Percentiles rank a stretch among this genome's conserved stretches.
Evolutionary conservation across 1,284 basidiomycete genomes (phyloP).

Genomic region (Ustilago tritici): DNA sequence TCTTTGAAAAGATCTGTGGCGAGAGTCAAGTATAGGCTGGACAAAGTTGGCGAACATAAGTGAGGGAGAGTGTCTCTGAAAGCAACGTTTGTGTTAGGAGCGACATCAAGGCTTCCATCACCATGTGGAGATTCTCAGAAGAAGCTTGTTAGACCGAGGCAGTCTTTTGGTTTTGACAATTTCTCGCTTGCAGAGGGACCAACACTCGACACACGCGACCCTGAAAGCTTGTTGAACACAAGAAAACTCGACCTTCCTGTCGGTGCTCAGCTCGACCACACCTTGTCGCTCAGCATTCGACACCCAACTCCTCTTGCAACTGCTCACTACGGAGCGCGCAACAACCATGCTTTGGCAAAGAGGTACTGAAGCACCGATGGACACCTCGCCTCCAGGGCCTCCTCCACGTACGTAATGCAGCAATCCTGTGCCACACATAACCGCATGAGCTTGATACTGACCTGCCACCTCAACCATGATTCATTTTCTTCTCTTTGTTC

Average conservation of each 20-base stretch:
- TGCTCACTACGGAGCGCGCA: not conserved
- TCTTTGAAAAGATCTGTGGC: not conserved
- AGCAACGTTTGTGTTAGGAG: not conserved
- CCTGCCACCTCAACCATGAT: not conserved
- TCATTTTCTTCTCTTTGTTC: not conserved
- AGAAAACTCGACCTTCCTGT: conserved; percentile 1
- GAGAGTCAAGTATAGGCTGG: no score
- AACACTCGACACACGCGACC: conserved; percentile 39
- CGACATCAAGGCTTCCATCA: conserved; percentile 14
- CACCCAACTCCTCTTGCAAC: not conserved
- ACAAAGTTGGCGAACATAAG: no score
- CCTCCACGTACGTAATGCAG: conserved; percentile 36
- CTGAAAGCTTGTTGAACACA: conserved; percentile 12
- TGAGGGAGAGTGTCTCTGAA: not conserved
- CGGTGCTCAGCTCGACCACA: not conserved
- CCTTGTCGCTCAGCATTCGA: not conserved
- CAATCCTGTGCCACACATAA: not conserved
- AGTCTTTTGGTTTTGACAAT: not conserved
- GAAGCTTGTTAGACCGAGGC: conserved; percentile 18
- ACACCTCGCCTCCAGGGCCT: conserved; percentile 53
- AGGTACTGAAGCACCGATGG: conserved; percentile 62
- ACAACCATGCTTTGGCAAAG: conserved; percentile 44
- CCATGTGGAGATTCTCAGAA: conserved; percentile 20
- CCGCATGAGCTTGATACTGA: not conserved
- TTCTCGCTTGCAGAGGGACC: conserved; percentile 19